Evolutionary conservation across 2,329 filamentous ascomycete genomes (phyloP), one percentile per base, ranked within the genome.

Genomic region (Parasarocladium wereldwijsianum): DNA sequence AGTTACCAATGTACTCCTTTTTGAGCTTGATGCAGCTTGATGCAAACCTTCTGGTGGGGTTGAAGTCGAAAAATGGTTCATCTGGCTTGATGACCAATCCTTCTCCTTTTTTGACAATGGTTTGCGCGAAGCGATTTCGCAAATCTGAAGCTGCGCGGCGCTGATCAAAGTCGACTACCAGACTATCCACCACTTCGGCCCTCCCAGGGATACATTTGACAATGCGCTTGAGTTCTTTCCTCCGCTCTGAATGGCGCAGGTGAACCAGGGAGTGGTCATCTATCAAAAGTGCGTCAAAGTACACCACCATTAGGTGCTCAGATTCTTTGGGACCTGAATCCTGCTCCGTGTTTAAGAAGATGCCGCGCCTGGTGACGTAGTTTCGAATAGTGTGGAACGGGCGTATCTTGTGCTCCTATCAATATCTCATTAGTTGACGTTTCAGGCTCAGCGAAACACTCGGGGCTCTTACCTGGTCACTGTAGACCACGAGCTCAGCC

Each of bases 381-480:
- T 83, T 86, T 26, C 84, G 68, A 35, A 93, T 77, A 42, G 83
- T 80, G 40, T 90, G 73, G 41, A 93, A 93, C 1, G 74, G 73
- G 24, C 84, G 54, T 3, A 92, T 72, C 21, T 60, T 66, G 14
- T 65, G 52, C 24, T 76, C 60, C 52, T 70, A 27, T 14, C 5
- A 8, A 22, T 8, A 17, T 16, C 33, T 46, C 17, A 14, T 16
- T 15, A 22, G 18, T 14, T 4, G 14, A 14, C n/a, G n/a, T n/a
- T 14, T 8, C 5, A 21, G 4, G 13, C 13, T 8, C n/a, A 12
- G 10, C 17, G 16, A 15, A 21, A 3, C 3, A 8, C 6, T 12
- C 11, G 18, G 12, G 21, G 11, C 4, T 40, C 51, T 27, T 44
- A 64, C 64, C 41, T 60, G 56, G 30, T 83, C 74, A 45, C 70